Evolutionary conservation across 2,329 filamentous ascomycete genomes (phyloP).

Genomic region (Fusarium proliferatum): DNA sequence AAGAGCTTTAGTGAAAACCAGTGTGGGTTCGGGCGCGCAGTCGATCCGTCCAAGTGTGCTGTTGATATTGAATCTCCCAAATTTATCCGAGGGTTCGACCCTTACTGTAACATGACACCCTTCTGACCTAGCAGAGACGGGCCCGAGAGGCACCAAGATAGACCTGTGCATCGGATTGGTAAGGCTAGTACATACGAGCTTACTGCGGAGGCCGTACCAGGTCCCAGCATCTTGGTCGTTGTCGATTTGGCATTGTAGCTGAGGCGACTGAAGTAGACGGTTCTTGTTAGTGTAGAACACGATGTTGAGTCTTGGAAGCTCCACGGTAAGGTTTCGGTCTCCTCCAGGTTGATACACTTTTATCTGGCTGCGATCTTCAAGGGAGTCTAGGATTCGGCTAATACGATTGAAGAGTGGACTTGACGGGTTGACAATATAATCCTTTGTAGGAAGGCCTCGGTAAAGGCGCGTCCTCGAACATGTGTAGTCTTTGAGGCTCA

Average conservation of each 20-base stretch:
- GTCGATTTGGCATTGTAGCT: slow-evolving; percentile 65
- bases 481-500: slow-evolving; percentile 19
- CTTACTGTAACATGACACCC: slow-evolving; percentile 45
- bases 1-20: slow-evolving; percentile 66
- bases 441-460: not conserved
- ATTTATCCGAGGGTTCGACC: slow-evolving; percentile 48
- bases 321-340: slow-evolving; percentile 52
- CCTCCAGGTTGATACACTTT: slow-evolving; percentile 36
- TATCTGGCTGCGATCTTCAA: slow-evolving; percentile 33
- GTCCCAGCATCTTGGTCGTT: slow-evolving; percentile 68
- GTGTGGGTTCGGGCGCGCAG: slow-evolving; percentile 65
- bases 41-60: slow-evolving; percentile 64
- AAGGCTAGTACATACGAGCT: slow-evolving; percentile 66
- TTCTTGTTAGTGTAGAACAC: slow-evolving; percentile 61
- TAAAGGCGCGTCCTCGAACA: slow-evolving; percentile 14
- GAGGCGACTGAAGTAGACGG: slow-evolving; percentile 57
- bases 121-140: slow-evolving; percentile 7
- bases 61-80: slow-evolving; percentile 65
- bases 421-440: slow-evolving; percentile 35
- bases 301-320: slow-evolving; percentile 64
- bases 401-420: slow-evolving; percentile 39
- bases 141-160: slow-evolving; percentile 65
- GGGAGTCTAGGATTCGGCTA: slow-evolving; percentile 32
- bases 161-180: slow-evolving; percentile 57
- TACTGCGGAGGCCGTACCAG: slow-evolving; percentile 69